These are phyloP conservation scores for Fennellomyces sp. DNA, from an alignment of 371 early-diverging fungal species.

Conservation along the genomic window DNA sequence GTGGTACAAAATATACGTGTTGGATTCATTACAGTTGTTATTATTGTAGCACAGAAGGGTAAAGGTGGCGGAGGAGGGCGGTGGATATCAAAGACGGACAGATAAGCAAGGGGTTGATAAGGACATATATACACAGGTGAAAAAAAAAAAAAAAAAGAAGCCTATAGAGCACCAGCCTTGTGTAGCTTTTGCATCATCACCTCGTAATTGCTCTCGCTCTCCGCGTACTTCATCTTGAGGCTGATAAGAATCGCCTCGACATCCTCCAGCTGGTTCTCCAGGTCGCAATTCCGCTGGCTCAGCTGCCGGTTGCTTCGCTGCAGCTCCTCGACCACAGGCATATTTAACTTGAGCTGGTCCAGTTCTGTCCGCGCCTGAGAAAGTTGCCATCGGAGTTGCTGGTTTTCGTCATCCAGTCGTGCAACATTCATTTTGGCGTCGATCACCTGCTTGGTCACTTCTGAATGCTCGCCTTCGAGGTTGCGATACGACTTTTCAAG, in stretches of 20 bases:
- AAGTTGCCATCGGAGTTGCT: slow-evolving; percentile 58
- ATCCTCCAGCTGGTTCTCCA: slow-evolving; percentile 67
- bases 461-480: slow-evolving; percentile 75
- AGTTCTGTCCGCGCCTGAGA: slow-evolving; percentile 38
- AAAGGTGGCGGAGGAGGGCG: neutral
- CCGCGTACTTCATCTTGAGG: slow-evolving; percentile 70
- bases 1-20: neutral
- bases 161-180: slow-evolving; percentile 1
- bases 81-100: neutral
- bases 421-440: slow-evolving; percentile 60
- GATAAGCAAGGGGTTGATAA: neutral
- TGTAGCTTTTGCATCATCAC: slow-evolving; percentile 33
- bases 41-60: neutral
- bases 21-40: neutral
- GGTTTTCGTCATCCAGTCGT: slow-evolving; percentile 50
- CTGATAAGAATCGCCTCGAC: slow-evolving; percentile 66
- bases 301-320: slow-evolving; percentile 67
- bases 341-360: slow-evolving; percentile 18
- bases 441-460: slow-evolving; percentile 58
- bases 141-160: neutral
- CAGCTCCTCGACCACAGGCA: slow-evolving; percentile 61
- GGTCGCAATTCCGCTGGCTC: slow-evolving; percentile 60
- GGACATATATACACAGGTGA: neutral
- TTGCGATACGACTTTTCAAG: slow-evolving; percentile 62
- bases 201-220: slow-evolving; percentile 70